These are phyloP conservation scores for Carex arenaria DNA, from an alignment of 202 grass and related monocot genomes.

Conservation along the genomic window DNA sequence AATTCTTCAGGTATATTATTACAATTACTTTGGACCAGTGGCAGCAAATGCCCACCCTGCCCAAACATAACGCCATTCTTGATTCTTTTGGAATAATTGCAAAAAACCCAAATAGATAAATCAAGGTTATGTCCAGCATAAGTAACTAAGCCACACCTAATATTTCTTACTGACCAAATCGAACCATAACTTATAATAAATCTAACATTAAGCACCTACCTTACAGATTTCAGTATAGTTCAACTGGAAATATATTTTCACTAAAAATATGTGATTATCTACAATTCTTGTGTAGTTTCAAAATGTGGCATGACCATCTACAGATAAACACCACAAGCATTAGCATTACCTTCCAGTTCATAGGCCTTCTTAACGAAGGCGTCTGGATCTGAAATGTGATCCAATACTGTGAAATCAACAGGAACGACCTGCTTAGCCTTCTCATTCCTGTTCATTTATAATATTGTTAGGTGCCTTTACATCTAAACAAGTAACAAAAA, in stretches of 20 bases:
- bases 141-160: neutral
- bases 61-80: too few species aligned
- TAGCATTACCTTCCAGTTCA: conserved; percentile 12
- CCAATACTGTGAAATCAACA: conserved; percentile 15
- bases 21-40: too few species aligned
- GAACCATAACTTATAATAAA: neutral
- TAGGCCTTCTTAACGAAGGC: neutral
- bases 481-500: conserved; percentile 1
- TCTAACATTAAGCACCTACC: neutral
- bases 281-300: neutral
- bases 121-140: neutral
- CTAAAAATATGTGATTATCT: neutral
- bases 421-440: neutral
- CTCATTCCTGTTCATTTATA: conserved; percentile 2
- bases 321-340: neutral
- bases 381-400: conserved; percentile 16
- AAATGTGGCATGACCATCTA: neutral
- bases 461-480: neutral
- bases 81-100: neutral
- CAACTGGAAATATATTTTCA: neutral
- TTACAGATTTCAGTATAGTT: neutral
- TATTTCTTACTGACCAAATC: neutral
- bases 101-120: neutral
- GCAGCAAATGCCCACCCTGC: neutral
- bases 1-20: too few species aligned